Percentiles rank a stretch among this genome's conserved stretches.
Conservation (phyloP, 306 rosid genomes). For the Pterocarpus santalinus region DNA sequence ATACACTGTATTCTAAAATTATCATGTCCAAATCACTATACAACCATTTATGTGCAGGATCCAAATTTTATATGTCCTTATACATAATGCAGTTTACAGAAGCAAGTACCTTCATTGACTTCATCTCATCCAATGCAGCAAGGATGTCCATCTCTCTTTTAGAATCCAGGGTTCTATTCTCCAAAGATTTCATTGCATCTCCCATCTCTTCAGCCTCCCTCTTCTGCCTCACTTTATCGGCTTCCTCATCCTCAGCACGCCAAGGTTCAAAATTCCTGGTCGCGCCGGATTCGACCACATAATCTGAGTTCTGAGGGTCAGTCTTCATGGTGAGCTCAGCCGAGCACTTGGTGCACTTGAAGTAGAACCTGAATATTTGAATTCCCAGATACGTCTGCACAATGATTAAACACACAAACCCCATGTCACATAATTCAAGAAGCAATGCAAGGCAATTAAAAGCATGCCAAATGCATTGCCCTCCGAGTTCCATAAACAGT, state of each 20-base stretch:
- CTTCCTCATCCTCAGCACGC: conserved; percentile 91
- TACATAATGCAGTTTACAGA: neutral
- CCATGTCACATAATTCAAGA: conserved; percentile 24
- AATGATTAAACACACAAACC: neutral
- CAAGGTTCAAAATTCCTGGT: conserved; percentile 68
- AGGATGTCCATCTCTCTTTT: conserved; percentile 77
- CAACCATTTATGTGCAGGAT: neutral
- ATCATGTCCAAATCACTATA: conserved; percentile 7
- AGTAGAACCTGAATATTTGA: conserved; percentile 87
- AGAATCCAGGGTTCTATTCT: conserved; percentile 90
- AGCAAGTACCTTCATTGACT: conserved; percentile 83
- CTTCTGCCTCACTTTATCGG: conserved; percentile 50
- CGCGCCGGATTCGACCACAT: conserved; percentile 82
- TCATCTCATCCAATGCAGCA: conserved; percentile 98
- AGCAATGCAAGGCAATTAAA: neutral
- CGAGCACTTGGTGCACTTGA: conserved; percentile 86
- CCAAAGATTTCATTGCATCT: conserved; percentile 88
- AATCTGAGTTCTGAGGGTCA: conserved; percentile 92
- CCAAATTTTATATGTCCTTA: conserved; percentile 5
- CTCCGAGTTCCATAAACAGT: too few relatives aligned
- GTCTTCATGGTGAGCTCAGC: conserved; percentile 91
- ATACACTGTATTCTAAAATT: conserved; percentile 7
- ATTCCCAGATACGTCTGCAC: conserved; percentile 88
- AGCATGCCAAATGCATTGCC: neutral
- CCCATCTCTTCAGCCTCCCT: conserved; percentile 89